Evolutionary conservation across 164 flowering plant species (phyloP).

Genomic region (Stephania japonica): DNA sequence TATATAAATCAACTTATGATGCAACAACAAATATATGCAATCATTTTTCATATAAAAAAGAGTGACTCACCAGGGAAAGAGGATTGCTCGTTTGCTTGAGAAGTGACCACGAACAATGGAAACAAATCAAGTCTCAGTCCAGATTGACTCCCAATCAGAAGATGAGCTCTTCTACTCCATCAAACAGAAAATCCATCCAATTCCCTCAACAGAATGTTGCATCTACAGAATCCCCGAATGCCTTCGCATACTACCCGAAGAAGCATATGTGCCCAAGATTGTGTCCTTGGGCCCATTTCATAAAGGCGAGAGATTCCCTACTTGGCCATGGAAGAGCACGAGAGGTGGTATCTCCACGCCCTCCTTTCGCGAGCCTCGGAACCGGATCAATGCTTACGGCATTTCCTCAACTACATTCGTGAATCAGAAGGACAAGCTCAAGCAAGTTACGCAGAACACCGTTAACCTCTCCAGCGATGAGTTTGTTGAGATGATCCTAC

Average conservation of each 20-base stretch:
- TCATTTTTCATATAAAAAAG: no score
- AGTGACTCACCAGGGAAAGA: no score
- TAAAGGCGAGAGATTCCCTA: slow-evolving; percentile 4
- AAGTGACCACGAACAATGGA: not conserved
- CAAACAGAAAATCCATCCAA: no score
- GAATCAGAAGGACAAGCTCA: not conserved
- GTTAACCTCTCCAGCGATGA: not conserved
- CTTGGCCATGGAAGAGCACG: slow-evolving; percentile 18
- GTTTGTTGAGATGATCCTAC: no score
- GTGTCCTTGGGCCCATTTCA: slow-evolving; percentile 34
- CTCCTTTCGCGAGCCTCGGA: no score
- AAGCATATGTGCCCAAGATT: slow-evolving; percentile 25
- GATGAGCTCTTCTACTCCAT: no score
- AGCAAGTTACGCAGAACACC: slow-evolving; percentile 1
- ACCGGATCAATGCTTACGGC: not conserved
- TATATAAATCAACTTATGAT: no score
- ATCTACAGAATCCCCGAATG: slow-evolving; percentile 23
- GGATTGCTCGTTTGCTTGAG: not conserved
- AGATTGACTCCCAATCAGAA: not conserved
- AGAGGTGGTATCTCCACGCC: slow-evolving; percentile 19
- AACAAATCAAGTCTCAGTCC: not conserved
- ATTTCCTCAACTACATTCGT: slow-evolving; percentile 1
- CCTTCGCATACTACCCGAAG: slow-evolving; percentile 18
- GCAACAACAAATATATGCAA: no score
- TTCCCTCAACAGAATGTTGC: no score